Evolutionary conservation across 139 green algal species (phyloP).

Genomic region (Picochlorum sp.): DNA sequence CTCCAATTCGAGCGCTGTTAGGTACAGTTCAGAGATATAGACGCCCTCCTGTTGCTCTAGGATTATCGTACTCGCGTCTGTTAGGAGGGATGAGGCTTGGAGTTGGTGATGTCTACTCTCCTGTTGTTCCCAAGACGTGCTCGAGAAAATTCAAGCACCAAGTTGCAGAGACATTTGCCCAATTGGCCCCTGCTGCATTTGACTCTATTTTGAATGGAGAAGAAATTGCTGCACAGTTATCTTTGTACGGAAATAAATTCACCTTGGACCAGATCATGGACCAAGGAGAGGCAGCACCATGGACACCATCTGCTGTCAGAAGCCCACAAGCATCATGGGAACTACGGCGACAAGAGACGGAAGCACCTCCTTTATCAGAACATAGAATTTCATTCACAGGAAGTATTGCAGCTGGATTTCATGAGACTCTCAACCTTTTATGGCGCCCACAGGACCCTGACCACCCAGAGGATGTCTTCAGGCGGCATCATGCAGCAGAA

Average conservation of each 20-base stretch:
- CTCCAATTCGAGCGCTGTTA: slow-evolving; percentile 24
- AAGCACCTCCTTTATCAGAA: not conserved
- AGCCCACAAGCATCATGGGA: not conserved
- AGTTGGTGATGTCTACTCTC: slow-evolving; percentile 20
- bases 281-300: slow-evolving; percentile 1
- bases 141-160: slow-evolving; percentile 15
- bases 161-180: slow-evolving; percentile 24
- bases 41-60: slow-evolving; percentile 13
- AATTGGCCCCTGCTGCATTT: slow-evolving; percentile 9
- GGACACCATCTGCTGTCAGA: not conserved
- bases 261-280: slow-evolving; percentile 1
- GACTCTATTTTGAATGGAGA: slow-evolving; percentile 16
- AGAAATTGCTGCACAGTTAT: slow-evolving; percentile 2
- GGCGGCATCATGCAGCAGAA: not conserved
- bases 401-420: slow-evolving; percentile 8
- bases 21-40: slow-evolving; percentile 9
- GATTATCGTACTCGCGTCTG: slow-evolving; percentile 17
- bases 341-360: not conserved
- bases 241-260: slow-evolving; percentile 1
- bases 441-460: slow-evolving; percentile 11
- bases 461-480: slow-evolving; percentile 12
- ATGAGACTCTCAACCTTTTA: not conserved
- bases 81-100: slow-evolving; percentile 16
- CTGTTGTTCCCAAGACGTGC: slow-evolving; percentile 24
- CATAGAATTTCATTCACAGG: not conserved